phyloP scores from a whole-genome alignment of 2,329 filamentous ascomycete genomes.

The Aspergillus intermedius region DNA sequence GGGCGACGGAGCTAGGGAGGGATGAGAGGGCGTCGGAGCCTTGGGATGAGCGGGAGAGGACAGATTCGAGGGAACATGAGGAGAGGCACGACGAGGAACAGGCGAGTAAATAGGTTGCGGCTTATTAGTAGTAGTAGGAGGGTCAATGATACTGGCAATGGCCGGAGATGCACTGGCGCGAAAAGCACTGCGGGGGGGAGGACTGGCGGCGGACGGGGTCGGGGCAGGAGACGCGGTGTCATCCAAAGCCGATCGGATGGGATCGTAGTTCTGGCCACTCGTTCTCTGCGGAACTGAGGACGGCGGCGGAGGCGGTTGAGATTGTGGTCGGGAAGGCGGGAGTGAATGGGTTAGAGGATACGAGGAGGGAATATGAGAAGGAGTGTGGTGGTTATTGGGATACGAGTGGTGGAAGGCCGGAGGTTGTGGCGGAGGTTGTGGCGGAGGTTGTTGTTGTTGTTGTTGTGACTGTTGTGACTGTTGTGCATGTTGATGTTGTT shows the following conservation, averaged over 20 bases:
- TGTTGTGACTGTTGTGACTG: conserved; percentile 8
- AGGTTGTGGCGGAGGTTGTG: conserved; percentile 11
- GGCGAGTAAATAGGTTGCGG: conserved; percentile 23
- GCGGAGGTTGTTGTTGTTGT: conserved; percentile 12
- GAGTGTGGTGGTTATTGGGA: not conserved
- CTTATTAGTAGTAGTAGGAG: conserved; percentile 28
- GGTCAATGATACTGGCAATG: conserved; percentile 83
- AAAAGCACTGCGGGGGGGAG: conserved; percentile 46
- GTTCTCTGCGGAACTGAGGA: conserved; percentile 47
- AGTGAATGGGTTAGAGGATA: conserved; percentile 12
- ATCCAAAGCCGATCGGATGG: conserved; percentile 66
- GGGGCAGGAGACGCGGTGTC: conserved; percentile 31
- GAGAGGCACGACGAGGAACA: conserved; percentile 16
- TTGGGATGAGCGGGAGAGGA: conserved; percentile 22
- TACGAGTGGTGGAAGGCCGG: conserved; percentile 18
- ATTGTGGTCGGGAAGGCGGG: conserved; percentile 34
- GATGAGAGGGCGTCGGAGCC: conserved; percentile 17
- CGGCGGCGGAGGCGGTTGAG: conserved; percentile 36
- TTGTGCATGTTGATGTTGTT: conserved; percentile 3
- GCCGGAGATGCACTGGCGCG: conserved; percentile 85
- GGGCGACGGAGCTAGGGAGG: conserved; percentile 17
- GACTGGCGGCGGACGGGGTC: conserved; percentile 37
- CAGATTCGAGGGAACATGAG: too few relatives aligned
- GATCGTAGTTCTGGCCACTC: conserved; percentile 81
- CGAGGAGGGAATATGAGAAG: conserved; percentile 19